Conservation (phyloP, 441 rosid genomes). For the Kokia cookei region DNA sequence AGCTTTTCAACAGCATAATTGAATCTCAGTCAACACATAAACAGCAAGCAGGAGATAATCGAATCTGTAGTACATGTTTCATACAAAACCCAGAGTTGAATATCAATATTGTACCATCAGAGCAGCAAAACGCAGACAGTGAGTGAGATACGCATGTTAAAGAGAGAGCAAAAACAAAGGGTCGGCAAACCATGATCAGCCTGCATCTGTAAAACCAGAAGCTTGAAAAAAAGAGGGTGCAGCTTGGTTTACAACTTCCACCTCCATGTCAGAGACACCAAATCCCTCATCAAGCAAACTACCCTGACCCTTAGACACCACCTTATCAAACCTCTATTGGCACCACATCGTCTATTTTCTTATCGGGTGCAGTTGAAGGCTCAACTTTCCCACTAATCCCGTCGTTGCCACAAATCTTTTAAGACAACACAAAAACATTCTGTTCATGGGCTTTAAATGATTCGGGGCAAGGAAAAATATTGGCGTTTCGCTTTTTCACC, state of each 20-base stretch:
- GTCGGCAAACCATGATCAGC: background rate
- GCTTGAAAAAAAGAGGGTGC: background rate
- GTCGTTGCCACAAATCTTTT: background rate
- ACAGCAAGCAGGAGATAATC: background rate
- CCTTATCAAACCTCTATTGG: background rate
- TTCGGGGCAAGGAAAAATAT: too few species aligned
- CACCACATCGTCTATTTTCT: background rate
- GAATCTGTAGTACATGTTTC: background rate
- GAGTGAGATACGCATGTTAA: background rate
- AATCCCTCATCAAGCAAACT: background rate
- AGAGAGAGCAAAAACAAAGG: background rate
- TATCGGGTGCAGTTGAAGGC: background rate
- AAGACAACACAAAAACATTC: background rate
- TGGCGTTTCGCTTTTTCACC: background rate
- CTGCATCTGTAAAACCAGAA: background rate
- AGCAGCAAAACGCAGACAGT: background rate
- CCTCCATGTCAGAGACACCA: background rate
- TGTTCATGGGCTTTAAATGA: background rate
- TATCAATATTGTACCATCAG: background rate
- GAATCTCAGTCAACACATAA: conserved; percentile 5
- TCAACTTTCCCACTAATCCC: background rate
- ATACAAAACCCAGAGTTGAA: background rate
- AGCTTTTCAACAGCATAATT: conserved; percentile 44
- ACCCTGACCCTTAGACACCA: background rate
- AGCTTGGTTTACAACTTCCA: background rate